These are phyloP conservation scores for Xylaria arbuscula DNA, from an alignment of 2,329 filamentous ascomycete genomes.

Conservation along the genomic window DNA sequence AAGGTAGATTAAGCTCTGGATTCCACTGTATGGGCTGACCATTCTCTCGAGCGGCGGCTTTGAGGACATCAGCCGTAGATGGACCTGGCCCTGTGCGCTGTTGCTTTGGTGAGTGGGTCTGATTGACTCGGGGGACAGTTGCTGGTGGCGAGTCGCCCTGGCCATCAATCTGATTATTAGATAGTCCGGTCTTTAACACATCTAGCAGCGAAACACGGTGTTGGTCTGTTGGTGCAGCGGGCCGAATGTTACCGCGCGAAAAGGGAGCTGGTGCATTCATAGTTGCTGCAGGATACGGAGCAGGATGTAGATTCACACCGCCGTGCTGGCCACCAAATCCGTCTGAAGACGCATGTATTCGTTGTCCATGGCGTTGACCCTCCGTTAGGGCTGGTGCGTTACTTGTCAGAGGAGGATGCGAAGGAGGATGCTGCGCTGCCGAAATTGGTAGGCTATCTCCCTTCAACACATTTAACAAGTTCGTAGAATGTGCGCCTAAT, in stretches of 20 bases:
- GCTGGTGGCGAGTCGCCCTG: slow-evolving; percentile 26
- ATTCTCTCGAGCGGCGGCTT: slow-evolving; percentile 47
- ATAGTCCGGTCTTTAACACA: slow-evolving; percentile 63
- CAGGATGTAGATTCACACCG: slow-evolving; percentile 28
- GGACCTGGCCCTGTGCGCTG: slow-evolving; percentile 37
- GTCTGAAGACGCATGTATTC: slow-evolving; percentile 24
- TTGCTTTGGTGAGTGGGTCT: slow-evolving; percentile 37
- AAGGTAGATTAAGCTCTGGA: slow-evolving; percentile 54
- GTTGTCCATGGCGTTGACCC: slow-evolving; percentile 35
- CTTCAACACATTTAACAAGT: slow-evolving; percentile 57
- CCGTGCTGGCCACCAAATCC: slow-evolving; percentile 39
- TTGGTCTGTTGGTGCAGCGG: slow-evolving; percentile 47
- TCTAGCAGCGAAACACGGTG: slow-evolving; percentile 63
- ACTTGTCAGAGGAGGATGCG: slow-evolving; percentile 28
- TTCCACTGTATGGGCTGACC: slow-evolving; percentile 51
- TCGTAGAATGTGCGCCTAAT: slow-evolving; percentile 46
- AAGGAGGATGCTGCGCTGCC: slow-evolving; percentile 31
- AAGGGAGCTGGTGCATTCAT: slow-evolving; percentile 36
- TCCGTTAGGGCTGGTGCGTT: slow-evolving; percentile 24
- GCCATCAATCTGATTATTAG: slow-evolving; percentile 41
- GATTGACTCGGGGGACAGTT: slow-evolving; percentile 23
- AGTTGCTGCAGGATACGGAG: slow-evolving; percentile 24
- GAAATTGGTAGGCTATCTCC: slow-evolving; percentile 46
- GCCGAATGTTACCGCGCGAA: slow-evolving; percentile 32
- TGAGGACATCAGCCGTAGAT: slow-evolving; percentile 46